A percentile compares a stretch with the other conserved stretches of the same genome.
These are phyloP conservation scores for Monosporascus sp. DNA, from an alignment of 2,329 filamentous ascomycete species.

Conservation along the genomic window DNA sequence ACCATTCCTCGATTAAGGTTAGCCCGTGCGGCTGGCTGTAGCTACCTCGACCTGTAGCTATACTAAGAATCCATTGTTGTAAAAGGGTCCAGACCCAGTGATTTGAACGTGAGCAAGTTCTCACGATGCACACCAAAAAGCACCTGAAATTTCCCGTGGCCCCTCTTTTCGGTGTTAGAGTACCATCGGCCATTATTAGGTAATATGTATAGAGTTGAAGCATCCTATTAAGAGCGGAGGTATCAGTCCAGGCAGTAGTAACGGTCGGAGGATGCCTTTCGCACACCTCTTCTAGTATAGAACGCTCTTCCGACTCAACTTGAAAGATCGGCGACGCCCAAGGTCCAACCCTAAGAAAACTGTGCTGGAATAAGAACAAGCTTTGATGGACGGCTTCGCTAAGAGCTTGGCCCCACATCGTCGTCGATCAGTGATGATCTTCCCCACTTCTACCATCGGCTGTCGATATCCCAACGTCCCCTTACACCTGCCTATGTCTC, in stretches of 20 bases:
- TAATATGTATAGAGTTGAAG: not conserved
- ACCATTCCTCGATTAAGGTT: too few relatives aligned
- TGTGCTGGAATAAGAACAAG: not conserved
- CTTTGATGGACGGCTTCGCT: not conserved
- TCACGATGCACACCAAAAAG: not conserved
- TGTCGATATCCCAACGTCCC: too few relatives aligned
- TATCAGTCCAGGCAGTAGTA: too few relatives aligned
- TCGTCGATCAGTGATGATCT: not conserved
- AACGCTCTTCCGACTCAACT: not conserved
- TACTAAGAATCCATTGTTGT: not conserved
- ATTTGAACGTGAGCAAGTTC: not conserved
- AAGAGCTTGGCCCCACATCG: not conserved
- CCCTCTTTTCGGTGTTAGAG: not conserved
- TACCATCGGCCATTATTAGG: not conserved
- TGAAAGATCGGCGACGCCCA: not conserved
- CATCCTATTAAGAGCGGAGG: too few relatives aligned
- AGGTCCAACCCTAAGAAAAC: not conserved
- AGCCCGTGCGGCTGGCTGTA: too few relatives aligned
- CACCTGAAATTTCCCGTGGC: not conserved
- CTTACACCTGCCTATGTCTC: too few relatives aligned
- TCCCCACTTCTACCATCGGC: too few relatives aligned
- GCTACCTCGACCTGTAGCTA: not conserved
- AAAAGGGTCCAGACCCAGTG: not conserved
- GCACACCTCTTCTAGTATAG: too few relatives aligned
- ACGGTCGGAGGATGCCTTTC: too few relatives aligned